These are phyloP conservation scores for Halenospora varia DNA, from an alignment of 495 filamentous ascomycete species.

Conservation along the genomic window DNA sequence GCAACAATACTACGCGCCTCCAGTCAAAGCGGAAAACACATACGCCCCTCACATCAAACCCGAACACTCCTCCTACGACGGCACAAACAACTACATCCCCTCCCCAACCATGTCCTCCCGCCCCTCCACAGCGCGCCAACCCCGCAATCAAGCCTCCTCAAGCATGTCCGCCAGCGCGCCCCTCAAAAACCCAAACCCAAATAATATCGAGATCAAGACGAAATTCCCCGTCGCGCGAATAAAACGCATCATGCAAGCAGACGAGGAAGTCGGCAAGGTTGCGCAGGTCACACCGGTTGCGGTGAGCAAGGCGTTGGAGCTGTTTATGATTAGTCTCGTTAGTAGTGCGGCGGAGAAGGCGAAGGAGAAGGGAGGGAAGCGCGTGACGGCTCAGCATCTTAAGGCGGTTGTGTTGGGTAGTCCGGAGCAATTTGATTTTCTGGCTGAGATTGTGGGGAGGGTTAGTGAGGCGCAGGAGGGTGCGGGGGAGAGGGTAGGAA, in stretches of 20 bases:
- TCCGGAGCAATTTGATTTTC: conserved; percentile 81
- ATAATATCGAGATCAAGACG: conserved; percentile 74
- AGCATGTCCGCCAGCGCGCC: not conserved
- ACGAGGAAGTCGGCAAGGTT: conserved; percentile 98
- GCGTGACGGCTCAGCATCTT: conserved; percentile 83
- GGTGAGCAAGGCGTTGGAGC: conserved; percentile 89
- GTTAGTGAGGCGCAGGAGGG: conserved; percentile 65
- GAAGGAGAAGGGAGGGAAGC: conserved; percentile 74
- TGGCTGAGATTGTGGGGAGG: conserved; percentile 84
- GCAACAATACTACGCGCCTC: conserved; percentile 8
- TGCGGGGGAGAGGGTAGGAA: conserved; percentile 12
- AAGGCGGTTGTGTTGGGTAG: conserved; percentile 84
- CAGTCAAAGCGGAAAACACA: not conserved
- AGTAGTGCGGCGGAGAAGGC: conserved; percentile 82
- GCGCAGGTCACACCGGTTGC: conserved; percentile 94
- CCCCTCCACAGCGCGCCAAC: not conserved
- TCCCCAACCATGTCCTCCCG: conserved; percentile 15
- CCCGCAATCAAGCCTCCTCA: not conserved
- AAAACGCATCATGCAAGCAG: conserved; percentile 99
- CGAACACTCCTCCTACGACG: conserved; percentile 9
- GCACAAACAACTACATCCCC: not conserved
- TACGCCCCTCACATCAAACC: too few species aligned
- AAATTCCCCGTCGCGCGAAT: conserved; percentile 98
- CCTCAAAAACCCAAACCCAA: conserved; percentile 26
- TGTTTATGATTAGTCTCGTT: conserved; percentile 95